phyloP scores from a whole-genome alignment of 164 flowering plant genomes.

The Dillenia suffruticosa region DNA sequence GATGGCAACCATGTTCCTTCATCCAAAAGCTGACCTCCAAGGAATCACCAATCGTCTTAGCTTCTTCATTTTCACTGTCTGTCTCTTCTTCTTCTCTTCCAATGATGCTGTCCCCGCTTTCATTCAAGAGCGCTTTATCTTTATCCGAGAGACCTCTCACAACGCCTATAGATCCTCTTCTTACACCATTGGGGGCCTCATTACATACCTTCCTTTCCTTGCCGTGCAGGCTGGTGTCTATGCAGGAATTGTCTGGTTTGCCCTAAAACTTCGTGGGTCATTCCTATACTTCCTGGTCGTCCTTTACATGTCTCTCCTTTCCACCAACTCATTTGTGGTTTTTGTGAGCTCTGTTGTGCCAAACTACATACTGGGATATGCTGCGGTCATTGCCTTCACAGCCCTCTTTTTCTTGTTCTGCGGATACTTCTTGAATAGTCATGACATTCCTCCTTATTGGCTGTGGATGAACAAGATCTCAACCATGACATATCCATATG shows the following conservation, averaged over 20 bases:
- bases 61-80: constrained; percentile 75
- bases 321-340: constrained; percentile 72
- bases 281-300: constrained; percentile 50
- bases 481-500: constrained; percentile 72
- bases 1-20: constrained; percentile 76
- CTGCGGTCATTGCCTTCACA: constrained; percentile 73
- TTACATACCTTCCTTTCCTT: constrained; percentile 74
- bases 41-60: constrained; percentile 64
- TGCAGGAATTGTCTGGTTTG: constrained; percentile 47
- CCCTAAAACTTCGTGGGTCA: constrained; percentile 36
- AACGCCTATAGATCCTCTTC: constrained; percentile 75
- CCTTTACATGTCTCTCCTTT: constrained; percentile 54
- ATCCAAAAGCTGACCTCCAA: constrained; percentile 37
- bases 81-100: constrained; percentile 77
- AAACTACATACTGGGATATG: constrained; percentile 64
- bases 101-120: constrained; percentile 79
- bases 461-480: constrained; percentile 63
- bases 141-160: constrained; percentile 64
- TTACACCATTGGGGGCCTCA: constrained; percentile 54
- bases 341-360: constrained; percentile 73
- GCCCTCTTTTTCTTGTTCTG: constrained; percentile 78
- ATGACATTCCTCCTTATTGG: constrained; percentile 52
- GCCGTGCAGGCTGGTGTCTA: constrained; percentile 53
- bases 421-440: constrained; percentile 57
- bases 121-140: constrained; percentile 73